Conservation (phyloP, 2,329 filamentous ascomycete genomes). For the Aspergillus alliaceus region DNA sequence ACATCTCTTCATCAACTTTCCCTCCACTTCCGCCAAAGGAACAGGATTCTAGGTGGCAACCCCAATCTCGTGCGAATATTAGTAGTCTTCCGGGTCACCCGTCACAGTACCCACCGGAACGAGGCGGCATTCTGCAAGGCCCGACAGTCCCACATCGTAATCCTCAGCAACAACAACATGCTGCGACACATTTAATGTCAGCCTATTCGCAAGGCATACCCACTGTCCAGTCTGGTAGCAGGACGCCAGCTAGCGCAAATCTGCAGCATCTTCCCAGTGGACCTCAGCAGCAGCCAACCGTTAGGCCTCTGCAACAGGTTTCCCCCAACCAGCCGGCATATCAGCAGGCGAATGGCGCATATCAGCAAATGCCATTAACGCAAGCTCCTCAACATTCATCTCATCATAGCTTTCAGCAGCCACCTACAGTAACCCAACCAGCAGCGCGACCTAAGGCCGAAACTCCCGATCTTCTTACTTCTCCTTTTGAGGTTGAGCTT, state of each 20-base stretch:
- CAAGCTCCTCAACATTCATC: constrained; percentile 16
- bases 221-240: constrained; percentile 13
- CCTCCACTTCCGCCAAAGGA: constrained; percentile 41
- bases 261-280: constrained; percentile 8
- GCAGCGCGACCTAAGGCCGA: constrained; percentile 32
- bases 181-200: constrained; percentile 13
- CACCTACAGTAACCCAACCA: constrained; percentile 16
- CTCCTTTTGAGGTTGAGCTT: constrained; percentile 61
- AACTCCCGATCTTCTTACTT: constrained; percentile 60
- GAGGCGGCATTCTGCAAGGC: constrained; percentile 22
- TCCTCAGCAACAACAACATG: constrained; percentile 15
- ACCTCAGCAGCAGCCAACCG: constrained; percentile 20
- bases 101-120: constrained; percentile 31
- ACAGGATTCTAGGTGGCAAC: constrained; percentile 18
- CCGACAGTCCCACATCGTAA: constrained; percentile 9
- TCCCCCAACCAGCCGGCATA: constrained; percentile 25
- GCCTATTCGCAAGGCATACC: constrained; percentile 18
- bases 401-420: constrained; percentile 25
- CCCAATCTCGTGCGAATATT: constrained; percentile 12
- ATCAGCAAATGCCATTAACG: constrained; percentile 30
- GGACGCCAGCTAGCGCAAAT: constrained; percentile 11
- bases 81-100: constrained; percentile 10
- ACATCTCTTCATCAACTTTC: constrained; percentile 33
- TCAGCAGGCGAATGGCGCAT: constrained; percentile 21
- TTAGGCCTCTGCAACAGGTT: constrained; percentile 20